A percentile compares a stretch with the other conserved stretches of the same genome.
Conservation (phyloP, 495 filamentous ascomycete species). For the Coniosporium apollinis region DNA sequence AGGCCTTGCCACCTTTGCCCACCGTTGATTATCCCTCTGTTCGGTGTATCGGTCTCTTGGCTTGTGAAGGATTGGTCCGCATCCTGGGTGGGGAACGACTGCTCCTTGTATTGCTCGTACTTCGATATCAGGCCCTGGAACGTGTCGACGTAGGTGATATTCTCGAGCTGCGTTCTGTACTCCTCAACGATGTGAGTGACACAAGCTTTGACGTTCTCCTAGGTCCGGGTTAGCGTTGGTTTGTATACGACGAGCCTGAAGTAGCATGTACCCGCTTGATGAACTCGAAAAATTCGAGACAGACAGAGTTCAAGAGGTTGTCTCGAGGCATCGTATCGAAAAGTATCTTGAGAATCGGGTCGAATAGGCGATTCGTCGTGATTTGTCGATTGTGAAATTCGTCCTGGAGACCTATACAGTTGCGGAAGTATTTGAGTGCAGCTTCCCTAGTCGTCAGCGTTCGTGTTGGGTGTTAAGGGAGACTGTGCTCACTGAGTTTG, state of each 20-base stretch:
- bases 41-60: slow-evolving; percentile 22
- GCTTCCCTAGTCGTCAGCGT: slow-evolving; percentile 30
- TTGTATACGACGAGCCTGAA: slow-evolving; percentile 1
- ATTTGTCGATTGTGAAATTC: slow-evolving; percentile 85
- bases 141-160: slow-evolving; percentile 72
- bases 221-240: background rate
- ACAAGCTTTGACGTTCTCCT: slow-evolving; percentile 66
- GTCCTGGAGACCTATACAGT: slow-evolving; percentile 69
- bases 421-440: slow-evolving; percentile 89
- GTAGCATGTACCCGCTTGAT: slow-evolving; percentile 40
- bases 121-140: slow-evolving; percentile 58
- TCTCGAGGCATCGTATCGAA: slow-evolving; percentile 87
- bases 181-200: slow-evolving; percentile 77
- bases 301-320: slow-evolving; percentile 91
- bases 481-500: slow-evolving; percentile 57
- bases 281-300: slow-evolving; percentile 84
- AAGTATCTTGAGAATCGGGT: slow-evolving; percentile 75
- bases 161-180: slow-evolving; percentile 64
- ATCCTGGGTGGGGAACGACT: slow-evolving; percentile 3
- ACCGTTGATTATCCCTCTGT: slow-evolving; percentile 33
- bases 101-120: slow-evolving; percentile 56
- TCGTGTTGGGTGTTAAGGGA: background rate
- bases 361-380: slow-evolving; percentile 67
- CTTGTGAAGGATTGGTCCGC: slow-evolving; percentile 27
- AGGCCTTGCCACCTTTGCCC: slow-evolving; percentile 53